phyloP scores from a whole-genome alignment of 2,329 filamentous ascomycete genomes.

The Fusarium avenaceum region DNA sequence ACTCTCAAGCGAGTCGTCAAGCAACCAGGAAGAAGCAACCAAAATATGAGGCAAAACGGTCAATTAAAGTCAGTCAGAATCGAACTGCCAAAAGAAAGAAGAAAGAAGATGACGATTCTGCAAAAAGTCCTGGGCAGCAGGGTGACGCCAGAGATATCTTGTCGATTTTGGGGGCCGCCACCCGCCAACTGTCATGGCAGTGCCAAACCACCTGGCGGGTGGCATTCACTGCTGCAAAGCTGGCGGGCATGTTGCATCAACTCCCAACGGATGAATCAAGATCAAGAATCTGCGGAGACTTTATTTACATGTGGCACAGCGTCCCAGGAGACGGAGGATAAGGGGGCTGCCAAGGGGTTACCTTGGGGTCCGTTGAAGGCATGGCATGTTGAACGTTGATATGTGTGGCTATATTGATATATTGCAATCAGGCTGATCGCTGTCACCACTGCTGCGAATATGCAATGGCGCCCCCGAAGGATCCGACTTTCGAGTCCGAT shows the following conservation, averaged over 20 bases:
- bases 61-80: slow-evolving; percentile 1
- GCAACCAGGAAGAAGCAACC: slow-evolving; percentile 1
- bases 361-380: slow-evolving; percentile 9
- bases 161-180: not conserved
- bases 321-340: not conserved
- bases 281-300: slow-evolving; percentile 4
- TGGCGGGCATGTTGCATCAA: slow-evolving; percentile 23
- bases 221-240: slow-evolving; percentile 26
- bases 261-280: not conserved
- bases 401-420: not conserved
- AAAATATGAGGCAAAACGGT: not conserved
- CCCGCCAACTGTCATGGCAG: slow-evolving; percentile 8
- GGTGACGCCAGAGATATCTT: not conserved
- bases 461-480: slow-evolving; percentile 12
- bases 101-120: not conserved
- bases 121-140: not conserved
- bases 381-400: not conserved
- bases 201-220: slow-evolving; percentile 20
- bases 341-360: not conserved
- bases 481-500: slow-evolving; percentile 4
- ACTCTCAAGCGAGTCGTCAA: slow-evolving; percentile 3
- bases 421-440: slow-evolving; percentile 10
- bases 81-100: not conserved
- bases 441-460: not conserved
- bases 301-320: slow-evolving; percentile 28